Base-by-base conservation (phyloP, 768 basidiomycete species). In the Pleurotus giganteus region DNA sequence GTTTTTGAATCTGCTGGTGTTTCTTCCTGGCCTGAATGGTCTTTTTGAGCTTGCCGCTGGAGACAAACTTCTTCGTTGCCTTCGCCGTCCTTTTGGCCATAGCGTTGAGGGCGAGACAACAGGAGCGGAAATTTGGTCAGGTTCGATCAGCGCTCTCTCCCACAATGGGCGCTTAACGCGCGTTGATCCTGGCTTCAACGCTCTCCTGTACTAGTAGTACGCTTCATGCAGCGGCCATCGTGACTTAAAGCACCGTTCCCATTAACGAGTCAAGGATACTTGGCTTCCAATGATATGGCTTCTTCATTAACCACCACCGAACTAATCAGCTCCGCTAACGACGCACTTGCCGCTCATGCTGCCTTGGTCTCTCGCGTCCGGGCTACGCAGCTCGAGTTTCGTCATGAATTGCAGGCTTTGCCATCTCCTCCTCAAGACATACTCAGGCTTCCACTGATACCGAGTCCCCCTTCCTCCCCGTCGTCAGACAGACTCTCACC, bases 21-120 rank as follows among this genome's bases (percentile, higher is more conserved):
- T 92, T 90, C 55, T 86, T 82, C n/a, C 95, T 78, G 4, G 85
- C 80, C 62, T 91, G 80, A 47, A 98, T 97, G 17, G 85, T 83
- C 60, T 91, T 88, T 65, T 92, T 91, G 51, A 98, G 83, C 65
- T 89, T 86, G 1, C 95, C 95, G 56, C 89, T 92, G 3, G 90
- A 77, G 7, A 87, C 89, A 61, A 95, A 95, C 72, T 95, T 94
- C 65, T 87, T 85, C 9, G 89, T 88, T 0, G 91, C 83, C 70
- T 95, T 95, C 34, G 82, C 72, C 17, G 85, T 82, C 61, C 89
- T 92, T 61, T 71, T 76, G 9, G 72, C 76, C 77, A 78, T 78
- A 21, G 32, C 56, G 36, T 17, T 43, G 39, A 47, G 12, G 12
- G 19, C 8, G 28, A n/a, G 31, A 32, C 13, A 41, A 41, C 39